Evolutionary conservation across 805 yeast species (phyloP), one percentile per base, ranked within the genome.

Genomic region (Zygoascus ofunaensis): DNA sequence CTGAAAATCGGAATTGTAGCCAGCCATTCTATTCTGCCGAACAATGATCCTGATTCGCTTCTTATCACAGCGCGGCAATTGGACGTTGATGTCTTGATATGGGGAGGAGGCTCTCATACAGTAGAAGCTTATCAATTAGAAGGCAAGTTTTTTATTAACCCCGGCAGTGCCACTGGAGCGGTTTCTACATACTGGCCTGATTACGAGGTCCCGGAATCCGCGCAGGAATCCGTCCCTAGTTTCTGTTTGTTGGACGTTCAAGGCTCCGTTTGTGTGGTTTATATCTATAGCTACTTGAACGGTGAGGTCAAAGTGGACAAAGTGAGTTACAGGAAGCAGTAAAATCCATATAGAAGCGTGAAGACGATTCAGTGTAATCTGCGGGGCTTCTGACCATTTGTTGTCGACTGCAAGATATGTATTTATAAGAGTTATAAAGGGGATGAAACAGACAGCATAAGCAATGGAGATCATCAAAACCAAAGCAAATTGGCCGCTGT

Each of bases 141-240:
- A 52, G 94, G 94, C 19, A 86, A 85, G 63, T 86, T 89, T 61
- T 92, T 92, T 57, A 74, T 92, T n/a, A 90, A 86, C 60, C 97
- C 98, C 0, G 98, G 98, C 0, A 82, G 94, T 58, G 94, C 94
- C 35, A 89, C 97, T 0, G 98, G 98, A 21, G 96, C 97, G 0
- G 77, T 74, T 52, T 73, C 74, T 36, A 73, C 83, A 26, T 81
- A 79, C 55, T 77, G 79, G 65, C 79, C 79, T 46, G 80, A 73
- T 2, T 70, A 72, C 2, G 70, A 26, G 56, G 22, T 18, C 4
- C 43, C 38, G 18, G 47, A 28, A 5, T 38, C 34, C 32, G 42
- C 42, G 17, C 54, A 51, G 41, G 53, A 49, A 34, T 68, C 74
- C n/a, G 73, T 78, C 12, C 96, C 97, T 3, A 84, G 95, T 43